These are phyloP conservation scores for Citrus glauca DNA, from an alignment of 345 rosid genomes.

Conservation along the genomic window DNA sequence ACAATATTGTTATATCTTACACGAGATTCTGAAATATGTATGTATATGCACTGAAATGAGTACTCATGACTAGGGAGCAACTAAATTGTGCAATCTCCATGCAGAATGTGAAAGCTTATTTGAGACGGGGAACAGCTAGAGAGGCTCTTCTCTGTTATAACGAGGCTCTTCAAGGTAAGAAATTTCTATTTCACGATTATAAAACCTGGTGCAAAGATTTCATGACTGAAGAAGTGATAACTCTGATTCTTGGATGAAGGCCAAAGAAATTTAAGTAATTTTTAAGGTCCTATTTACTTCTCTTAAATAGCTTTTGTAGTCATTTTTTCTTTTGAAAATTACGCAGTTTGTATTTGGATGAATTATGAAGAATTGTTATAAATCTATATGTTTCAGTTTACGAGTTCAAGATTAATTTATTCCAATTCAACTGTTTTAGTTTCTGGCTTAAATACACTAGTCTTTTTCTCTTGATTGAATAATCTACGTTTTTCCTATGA, in stretches of 20 bases:
- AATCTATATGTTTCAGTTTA: no score
- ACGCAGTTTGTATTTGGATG: not conserved
- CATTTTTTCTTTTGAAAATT: not conserved
- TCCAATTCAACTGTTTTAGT: not conserved
- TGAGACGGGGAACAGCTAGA: constrained; percentile 92
- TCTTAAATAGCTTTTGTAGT: not conserved
- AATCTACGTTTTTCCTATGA: not conserved
- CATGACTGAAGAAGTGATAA: not conserved
- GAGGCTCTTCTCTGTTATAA: constrained; percentile 73
- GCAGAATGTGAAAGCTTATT: constrained; percentile 93
- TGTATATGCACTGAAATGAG: not conserved
- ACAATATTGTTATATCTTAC: no score
- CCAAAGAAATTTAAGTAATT: not conserved
- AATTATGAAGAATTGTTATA: not conserved
- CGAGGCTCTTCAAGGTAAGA: constrained; percentile 77
- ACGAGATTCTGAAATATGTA: no score
- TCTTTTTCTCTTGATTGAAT: not conserved
- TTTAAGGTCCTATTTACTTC: not conserved
- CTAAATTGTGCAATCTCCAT: not conserved
- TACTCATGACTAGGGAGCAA: not conserved
- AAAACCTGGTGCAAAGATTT: not conserved
- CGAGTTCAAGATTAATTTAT: not conserved
- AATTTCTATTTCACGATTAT: not conserved
- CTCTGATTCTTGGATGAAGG: not conserved
- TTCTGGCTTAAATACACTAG: not conserved